Evolutionary conservation across 805 yeast genomes (phyloP).

Genomic region (Barnettozyma vustinii): DNA sequence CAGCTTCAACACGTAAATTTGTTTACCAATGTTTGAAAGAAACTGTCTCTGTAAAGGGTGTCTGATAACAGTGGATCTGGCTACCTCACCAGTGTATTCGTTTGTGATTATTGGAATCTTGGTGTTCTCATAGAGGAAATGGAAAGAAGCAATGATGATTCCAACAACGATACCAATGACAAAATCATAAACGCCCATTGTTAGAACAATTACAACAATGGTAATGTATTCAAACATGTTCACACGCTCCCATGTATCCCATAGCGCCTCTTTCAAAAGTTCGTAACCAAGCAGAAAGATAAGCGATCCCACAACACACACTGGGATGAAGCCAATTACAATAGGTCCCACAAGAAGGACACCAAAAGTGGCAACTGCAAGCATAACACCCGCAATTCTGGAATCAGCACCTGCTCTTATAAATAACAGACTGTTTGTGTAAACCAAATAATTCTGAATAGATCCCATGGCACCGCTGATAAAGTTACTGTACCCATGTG

Average conservation of each 20-base stretch:
- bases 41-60: conserved; percentile 88
- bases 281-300: conserved; percentile 91
- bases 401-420: conserved; percentile 94
- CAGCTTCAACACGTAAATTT: conserved; percentile 79
- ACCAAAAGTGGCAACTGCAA: conserved; percentile 73
- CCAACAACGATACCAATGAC: conserved; percentile 91
- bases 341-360: conserved; percentile 88
- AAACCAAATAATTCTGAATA: conserved; percentile 90
- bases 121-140: conserved; percentile 93
- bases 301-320: conserved; percentile 91
- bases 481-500: conserved; percentile 89
- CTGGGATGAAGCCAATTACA: conserved; percentile 90
- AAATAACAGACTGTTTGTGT: conserved; percentile 87
- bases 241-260: conserved; percentile 77
- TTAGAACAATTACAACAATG: conserved; percentile 76
- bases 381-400: conserved; percentile 80
- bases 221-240: conserved; percentile 77
- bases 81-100: conserved; percentile 79
- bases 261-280: conserved; percentile 75
- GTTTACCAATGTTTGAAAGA: conserved; percentile 79
- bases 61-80: conserved; percentile 86
- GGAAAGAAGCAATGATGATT: conserved; percentile 82
- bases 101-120: conserved; percentile 77
- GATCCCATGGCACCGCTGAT: conserved; percentile 81
- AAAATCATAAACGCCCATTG: conserved; percentile 95